phyloP scores from a whole-genome alignment of 1,284 basidiomycete species.

The Ustilago sp. region DNA sequence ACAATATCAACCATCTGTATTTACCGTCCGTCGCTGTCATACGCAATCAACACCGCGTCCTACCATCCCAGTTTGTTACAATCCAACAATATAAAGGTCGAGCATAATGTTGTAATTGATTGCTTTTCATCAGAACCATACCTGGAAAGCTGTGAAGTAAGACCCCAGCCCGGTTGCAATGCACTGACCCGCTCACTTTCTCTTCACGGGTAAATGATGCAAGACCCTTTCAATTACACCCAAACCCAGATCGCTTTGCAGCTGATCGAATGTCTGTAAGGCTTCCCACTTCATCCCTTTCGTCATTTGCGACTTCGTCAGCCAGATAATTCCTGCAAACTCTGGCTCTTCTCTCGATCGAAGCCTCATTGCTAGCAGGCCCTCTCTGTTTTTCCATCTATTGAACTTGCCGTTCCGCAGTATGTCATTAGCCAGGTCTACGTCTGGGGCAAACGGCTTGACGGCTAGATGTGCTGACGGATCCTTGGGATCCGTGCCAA shows the following conservation, averaged over 20 bases:
- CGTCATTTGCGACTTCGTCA: neutral
- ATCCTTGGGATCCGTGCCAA: neutral
- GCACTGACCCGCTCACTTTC: neutral
- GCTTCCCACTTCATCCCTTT: neutral
- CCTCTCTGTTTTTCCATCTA: neutral
- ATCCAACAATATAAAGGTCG: too few species aligned
- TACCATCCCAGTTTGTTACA: too few species aligned
- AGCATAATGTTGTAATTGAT: too few species aligned
- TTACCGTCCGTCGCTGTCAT: too few species aligned
- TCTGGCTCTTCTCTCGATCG: constrained; percentile 6
- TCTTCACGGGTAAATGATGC: neutral
- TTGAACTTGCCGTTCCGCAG: neutral
- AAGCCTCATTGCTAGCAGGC: constrained; percentile 15
- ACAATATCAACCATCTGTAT: too few species aligned
- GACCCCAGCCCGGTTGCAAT: neutral
- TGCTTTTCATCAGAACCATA: too few species aligned
- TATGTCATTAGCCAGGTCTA: neutral
- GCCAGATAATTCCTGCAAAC: constrained; percentile 14
- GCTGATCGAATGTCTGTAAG: neutral
- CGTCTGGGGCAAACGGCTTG: neutral
- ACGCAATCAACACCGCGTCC: too few species aligned
- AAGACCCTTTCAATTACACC: neutral
- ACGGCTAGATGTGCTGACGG: neutral
- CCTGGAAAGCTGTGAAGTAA: too few species aligned
- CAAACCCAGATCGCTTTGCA: neutral